Conservation (phyloP, 2,329 filamentous ascomycete species). For the Aaosphaeria pasadenensis region DNA sequence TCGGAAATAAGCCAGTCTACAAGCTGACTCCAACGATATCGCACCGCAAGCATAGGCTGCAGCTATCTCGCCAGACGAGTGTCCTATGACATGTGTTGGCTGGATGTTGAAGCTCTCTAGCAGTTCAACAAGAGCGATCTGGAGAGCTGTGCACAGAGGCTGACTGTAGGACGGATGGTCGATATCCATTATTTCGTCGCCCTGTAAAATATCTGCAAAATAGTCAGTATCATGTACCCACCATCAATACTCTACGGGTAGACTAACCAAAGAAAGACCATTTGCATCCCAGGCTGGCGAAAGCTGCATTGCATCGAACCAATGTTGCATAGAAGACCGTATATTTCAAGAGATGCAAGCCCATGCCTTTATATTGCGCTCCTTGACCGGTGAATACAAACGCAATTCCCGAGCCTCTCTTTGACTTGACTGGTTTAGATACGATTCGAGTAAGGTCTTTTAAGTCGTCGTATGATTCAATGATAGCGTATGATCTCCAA, state of each 20-base stretch:
- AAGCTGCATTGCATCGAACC: constrained; percentile 3
- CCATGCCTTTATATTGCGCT: constrained; percentile 26
- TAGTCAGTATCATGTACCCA: constrained; percentile 3
- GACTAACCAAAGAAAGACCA: constrained; percentile 8
- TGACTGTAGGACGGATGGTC: constrained; percentile 6
- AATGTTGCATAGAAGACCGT: constrained; percentile 7
- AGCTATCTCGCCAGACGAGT: constrained; percentile 32
- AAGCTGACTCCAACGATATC: neutral
- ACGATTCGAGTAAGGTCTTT: neutral
- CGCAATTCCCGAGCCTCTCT: neutral
- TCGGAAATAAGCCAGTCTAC: neutral
- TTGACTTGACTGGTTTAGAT: neutral
- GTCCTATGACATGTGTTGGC: constrained; percentile 17
- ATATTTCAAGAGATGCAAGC: constrained; percentile 14
- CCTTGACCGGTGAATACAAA: constrained; percentile 34
- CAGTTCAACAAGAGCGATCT: constrained; percentile 16
- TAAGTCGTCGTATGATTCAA: neutral
- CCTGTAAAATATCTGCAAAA: neutral
- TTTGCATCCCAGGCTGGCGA: neutral
- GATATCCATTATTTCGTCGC: neutral
- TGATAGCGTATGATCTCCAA: neutral
- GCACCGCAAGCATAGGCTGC: constrained; percentile 21
- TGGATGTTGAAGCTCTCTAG: constrained; percentile 7
- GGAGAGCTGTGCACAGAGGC: constrained; percentile 14
- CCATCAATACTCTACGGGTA: constrained; percentile 11